Conservation (phyloP, 2,329 filamentous ascomycete species). For the Metarhizium album region DNA sequence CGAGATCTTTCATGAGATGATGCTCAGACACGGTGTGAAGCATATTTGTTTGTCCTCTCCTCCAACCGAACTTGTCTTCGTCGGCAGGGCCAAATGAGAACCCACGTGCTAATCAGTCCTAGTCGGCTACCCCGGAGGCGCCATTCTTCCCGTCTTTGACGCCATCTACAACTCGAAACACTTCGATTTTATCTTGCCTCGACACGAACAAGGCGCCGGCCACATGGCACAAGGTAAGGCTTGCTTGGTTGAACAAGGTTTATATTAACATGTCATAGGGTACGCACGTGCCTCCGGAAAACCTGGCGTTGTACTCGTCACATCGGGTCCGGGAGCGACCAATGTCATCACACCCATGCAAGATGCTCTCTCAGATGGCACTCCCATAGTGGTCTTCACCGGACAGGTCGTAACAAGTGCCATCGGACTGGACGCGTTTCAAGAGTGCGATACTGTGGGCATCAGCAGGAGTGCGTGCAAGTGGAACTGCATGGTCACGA, state of each 20-base stretch:
- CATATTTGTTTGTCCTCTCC: constrained; percentile 66
- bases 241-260: not conserved
- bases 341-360: constrained; percentile 96
- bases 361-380: constrained; percentile 90
- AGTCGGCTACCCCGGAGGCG: constrained; percentile 88
- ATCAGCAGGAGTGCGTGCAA: constrained; percentile 94
- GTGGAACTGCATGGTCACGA: constrained; percentile 99
- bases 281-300: constrained; percentile 90
- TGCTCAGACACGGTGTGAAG: constrained; percentile 84
- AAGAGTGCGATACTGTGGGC: constrained; percentile 88
- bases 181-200: constrained; percentile 90
- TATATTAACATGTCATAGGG: not conserved
- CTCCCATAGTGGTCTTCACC: constrained; percentile 88
- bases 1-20: constrained; percentile 99
- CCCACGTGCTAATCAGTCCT: constrained; percentile 10
- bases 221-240: constrained; percentile 83
- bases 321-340: constrained; percentile 90
- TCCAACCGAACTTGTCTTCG: not conserved
- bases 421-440: constrained; percentile 93
- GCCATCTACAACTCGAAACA: constrained; percentile 97
- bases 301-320: constrained; percentile 92
- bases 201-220: constrained; percentile 94
- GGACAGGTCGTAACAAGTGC: constrained; percentile 85
- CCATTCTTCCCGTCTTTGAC: constrained; percentile 95
- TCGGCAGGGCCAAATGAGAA: not conserved